phyloP scores from a whole-genome alignment of 2,329 filamentous ascomycete species.

The Ophiostoma montium region DNA sequence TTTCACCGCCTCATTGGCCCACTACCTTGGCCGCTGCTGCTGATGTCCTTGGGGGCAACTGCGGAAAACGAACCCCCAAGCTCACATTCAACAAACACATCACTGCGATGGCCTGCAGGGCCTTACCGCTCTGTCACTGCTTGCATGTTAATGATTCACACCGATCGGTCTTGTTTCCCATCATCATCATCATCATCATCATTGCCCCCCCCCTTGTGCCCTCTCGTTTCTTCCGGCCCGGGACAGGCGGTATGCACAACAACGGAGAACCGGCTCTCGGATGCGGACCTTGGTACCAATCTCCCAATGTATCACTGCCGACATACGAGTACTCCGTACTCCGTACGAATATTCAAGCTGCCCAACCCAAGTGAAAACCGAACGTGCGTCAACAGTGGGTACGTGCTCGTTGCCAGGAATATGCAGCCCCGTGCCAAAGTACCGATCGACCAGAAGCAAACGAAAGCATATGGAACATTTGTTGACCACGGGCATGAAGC shows the following conservation, averaged over 20 bases:
- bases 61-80: too few species aligned
- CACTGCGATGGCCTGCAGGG: not conserved
- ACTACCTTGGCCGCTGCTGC: constrained; percentile 1
- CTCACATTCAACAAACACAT: not conserved
- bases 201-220: not conserved
- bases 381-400: not conserved
- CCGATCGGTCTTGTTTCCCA: too few species aligned
- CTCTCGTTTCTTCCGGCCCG: not conserved
- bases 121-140: not conserved
- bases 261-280: not conserved
- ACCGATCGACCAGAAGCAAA: too few species aligned
- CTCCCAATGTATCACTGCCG: not conserved
- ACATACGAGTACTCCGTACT: not conserved
- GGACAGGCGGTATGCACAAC: constrained; percentile 2
- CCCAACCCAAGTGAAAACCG: not conserved
- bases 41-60: too few species aligned
- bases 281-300: not conserved
- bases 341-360: not conserved
- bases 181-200: not conserved
- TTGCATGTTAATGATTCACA: not conserved
- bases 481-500: too few species aligned
- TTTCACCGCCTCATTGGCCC: constrained; percentile 3
- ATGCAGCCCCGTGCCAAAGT: not conserved
- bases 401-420: not conserved
- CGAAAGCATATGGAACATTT: too few species aligned